A percentile compares a stretch with the other conserved stretches of the same genome.
phyloP scores from a whole-genome alignment of 192 early-diverging fungal species.

The Coemansia asiatica region DNA sequence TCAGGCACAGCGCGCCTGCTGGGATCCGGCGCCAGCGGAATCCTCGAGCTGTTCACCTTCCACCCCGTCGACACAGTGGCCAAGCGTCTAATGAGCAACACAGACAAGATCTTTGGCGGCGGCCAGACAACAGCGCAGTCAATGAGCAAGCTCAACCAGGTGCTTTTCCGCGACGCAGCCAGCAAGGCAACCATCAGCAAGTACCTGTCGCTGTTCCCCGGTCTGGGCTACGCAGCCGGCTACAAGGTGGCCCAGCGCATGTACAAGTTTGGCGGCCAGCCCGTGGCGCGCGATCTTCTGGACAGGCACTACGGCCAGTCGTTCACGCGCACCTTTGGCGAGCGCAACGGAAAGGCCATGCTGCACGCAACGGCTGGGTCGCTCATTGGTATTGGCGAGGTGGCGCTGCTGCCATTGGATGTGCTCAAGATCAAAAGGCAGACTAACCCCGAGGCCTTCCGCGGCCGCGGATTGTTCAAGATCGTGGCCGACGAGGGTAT shows the following conservation, averaged over 20 bases:
- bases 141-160: conserved; percentile 69
- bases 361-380: conserved; percentile 98
- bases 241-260: conserved; percentile 98
- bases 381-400: conserved; percentile 95
- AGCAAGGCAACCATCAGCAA: conserved; percentile 70
- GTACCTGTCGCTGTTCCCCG: conserved; percentile 95
- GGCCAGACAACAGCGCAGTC: conserved; percentile 68
- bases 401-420: conserved; percentile 93
- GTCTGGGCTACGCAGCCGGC: conserved; percentile 94
- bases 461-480: conserved; percentile 74
- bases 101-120: conserved; percentile 69
- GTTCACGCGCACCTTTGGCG: conserved; percentile 85
- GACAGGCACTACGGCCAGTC: conserved; percentile 74
- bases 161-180: conserved; percentile 92
- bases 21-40: conserved; percentile 87
- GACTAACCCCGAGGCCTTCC: conserved; percentile 85
- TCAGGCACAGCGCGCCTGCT: conserved; percentile 85
- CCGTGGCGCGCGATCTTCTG: conserved; percentile 90
- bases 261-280: conserved; percentile 99
- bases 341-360: conserved; percentile 91
- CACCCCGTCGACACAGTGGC: conserved; percentile 98
- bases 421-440: conserved; percentile 98
- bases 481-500: conserved; percentile 87
- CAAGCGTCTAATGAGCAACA: conserved; percentile 97
- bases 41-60: conserved; percentile 94